A percentile compares a stretch with the other conserved stretches of the same genome.
These are phyloP conservation scores for Suillus subalutaceus DNA, from an alignment of 768 basidiomycete genomes.

Conservation along the genomic window DNA sequence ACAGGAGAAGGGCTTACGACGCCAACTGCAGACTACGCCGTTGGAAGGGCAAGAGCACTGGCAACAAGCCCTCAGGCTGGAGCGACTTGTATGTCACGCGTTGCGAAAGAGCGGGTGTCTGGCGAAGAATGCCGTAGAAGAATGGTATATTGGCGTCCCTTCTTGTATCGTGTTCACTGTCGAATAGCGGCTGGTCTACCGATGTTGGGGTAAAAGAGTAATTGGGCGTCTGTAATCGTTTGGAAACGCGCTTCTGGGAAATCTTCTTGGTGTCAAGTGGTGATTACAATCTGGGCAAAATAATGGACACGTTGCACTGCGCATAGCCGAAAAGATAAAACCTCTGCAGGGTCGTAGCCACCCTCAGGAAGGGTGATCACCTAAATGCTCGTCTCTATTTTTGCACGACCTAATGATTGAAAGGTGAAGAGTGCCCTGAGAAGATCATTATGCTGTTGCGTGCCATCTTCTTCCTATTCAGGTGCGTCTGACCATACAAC, in stretches of 20 bases:
- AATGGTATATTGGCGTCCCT: conserved; percentile 62
- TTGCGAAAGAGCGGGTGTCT: conserved; percentile 58
- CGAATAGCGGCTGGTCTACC: conserved; percentile 17
- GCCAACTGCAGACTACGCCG: conserved; percentile 68
- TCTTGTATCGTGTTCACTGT: conserved; percentile 18
- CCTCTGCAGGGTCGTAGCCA: conserved; percentile 21
- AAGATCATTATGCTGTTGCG: conserved; percentile 43
- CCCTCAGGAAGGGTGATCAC: conserved; percentile 40
- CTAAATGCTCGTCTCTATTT: conserved; percentile 42
- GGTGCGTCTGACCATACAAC: conserved; percentile 39
- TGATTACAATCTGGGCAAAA: conserved; percentile 40
- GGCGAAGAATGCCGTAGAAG: conserved; percentile 69
- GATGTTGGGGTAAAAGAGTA: conserved; percentile 20
- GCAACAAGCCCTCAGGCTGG: conserved; percentile 66
- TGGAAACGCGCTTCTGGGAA: conserved; percentile 34
- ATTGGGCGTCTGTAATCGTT: conserved; percentile 61
- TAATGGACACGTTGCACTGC: conserved; percentile 44
- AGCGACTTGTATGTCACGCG: conserved; percentile 44
- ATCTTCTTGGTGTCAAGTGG: conserved; percentile 28
- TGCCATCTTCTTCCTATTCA: conserved; percentile 39
- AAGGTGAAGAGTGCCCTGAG: conserved; percentile 47
- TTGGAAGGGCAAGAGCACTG: conserved; percentile 84
- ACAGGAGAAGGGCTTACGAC: conserved; percentile 39
- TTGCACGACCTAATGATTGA: conserved; percentile 36
- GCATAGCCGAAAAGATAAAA: conserved; percentile 54